Percentiles rank a stretch among this genome's conserved stretches.
Conservation (phyloP, 2,329 filamentous ascomycete genomes). For the Fusarium caatingaense region DNA sequence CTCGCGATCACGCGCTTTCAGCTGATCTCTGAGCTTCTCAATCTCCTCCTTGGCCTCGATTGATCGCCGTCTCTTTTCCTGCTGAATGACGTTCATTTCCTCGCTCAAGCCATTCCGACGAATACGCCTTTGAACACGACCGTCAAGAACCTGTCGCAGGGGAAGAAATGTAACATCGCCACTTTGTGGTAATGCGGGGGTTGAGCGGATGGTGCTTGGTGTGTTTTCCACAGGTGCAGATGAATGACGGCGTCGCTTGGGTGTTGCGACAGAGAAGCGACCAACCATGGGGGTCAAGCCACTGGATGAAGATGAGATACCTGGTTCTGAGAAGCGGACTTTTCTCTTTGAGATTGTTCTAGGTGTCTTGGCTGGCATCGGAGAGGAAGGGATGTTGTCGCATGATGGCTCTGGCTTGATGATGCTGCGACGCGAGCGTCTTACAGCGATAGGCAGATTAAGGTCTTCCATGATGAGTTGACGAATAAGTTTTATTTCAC, state of each 20-base stretch:
- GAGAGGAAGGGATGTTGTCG: slow-evolving; percentile 29
- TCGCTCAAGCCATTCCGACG: slow-evolving; percentile 68
- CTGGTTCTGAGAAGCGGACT: slow-evolving; percentile 71
- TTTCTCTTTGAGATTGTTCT: slow-evolving; percentile 55
- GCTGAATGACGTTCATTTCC: slow-evolving; percentile 65
- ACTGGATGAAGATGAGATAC: slow-evolving; percentile 54
- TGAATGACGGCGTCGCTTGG: slow-evolving; percentile 58
- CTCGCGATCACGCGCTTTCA: slow-evolving; percentile 63
- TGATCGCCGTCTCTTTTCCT: slow-evolving; percentile 57
- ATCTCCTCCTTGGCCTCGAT: slow-evolving; percentile 59
- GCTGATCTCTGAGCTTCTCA: slow-evolving; percentile 58
- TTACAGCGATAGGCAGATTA: slow-evolving; percentile 66
- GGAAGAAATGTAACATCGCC: slow-evolving; percentile 56
- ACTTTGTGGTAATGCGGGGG: slow-evolving; percentile 45
- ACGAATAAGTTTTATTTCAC: neutral
- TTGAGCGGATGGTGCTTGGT: slow-evolving; percentile 31
- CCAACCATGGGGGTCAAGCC: slow-evolving; percentile 70
- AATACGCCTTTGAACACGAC: slow-evolving; percentile 67
- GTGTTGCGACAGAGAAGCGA: slow-evolving; percentile 59
- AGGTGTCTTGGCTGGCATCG: slow-evolving; percentile 47
- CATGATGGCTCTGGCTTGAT: slow-evolving; percentile 45
- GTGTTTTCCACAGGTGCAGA: slow-evolving; percentile 54
- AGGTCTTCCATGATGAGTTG: slow-evolving; percentile 51
- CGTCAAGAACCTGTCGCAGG: slow-evolving; percentile 67
- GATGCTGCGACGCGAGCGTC: slow-evolving; percentile 63